Evolutionary conservation across 164 flowering plant genomes (phyloP).

Genomic region (Kalanchoe fedtschenkoi): DNA sequence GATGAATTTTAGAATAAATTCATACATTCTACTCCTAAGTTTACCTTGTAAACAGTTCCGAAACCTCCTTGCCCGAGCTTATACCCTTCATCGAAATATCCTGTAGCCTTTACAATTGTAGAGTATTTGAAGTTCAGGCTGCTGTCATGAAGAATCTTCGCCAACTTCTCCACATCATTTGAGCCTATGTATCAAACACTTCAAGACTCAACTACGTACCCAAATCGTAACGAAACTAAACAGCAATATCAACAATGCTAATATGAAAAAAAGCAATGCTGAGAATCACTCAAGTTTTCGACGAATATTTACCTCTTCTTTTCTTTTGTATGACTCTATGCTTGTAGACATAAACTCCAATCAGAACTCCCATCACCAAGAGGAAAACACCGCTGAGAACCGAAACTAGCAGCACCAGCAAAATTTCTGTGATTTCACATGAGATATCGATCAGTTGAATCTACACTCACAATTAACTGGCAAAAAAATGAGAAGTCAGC

Average conservation of each 20-base stretch:
- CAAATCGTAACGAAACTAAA: too few species aligned
- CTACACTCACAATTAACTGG: neutral
- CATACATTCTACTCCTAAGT: neutral
- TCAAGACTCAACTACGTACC: too few species aligned
- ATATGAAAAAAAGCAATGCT: neutral
- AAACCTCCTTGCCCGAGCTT: conserved; percentile 85
- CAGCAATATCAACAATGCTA: too few species aligned
- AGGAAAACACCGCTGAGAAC: neutral
- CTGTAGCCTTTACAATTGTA: conserved; percentile 62
- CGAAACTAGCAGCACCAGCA: conserved; percentile 1
- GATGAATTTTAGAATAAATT: neutral
- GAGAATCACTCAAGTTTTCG: neutral
- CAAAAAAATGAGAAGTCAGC: neutral
- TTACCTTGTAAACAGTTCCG: conserved; percentile 68
- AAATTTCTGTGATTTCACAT: neutral
- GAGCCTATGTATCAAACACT: neutral
- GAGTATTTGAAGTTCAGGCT: conserved; percentile 28
- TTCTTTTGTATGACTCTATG: neutral
- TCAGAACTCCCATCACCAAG: neutral
- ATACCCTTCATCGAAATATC: conserved; percentile 41
- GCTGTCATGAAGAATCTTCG: neutral
- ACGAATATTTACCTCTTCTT: neutral
- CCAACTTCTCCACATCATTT: neutral
- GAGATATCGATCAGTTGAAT: neutral
- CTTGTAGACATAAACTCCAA: neutral